These are phyloP conservation scores for Alternaria gaisen DNA, from an alignment of 2,329 filamentous ascomycete species.

Conservation along the genomic window DNA sequence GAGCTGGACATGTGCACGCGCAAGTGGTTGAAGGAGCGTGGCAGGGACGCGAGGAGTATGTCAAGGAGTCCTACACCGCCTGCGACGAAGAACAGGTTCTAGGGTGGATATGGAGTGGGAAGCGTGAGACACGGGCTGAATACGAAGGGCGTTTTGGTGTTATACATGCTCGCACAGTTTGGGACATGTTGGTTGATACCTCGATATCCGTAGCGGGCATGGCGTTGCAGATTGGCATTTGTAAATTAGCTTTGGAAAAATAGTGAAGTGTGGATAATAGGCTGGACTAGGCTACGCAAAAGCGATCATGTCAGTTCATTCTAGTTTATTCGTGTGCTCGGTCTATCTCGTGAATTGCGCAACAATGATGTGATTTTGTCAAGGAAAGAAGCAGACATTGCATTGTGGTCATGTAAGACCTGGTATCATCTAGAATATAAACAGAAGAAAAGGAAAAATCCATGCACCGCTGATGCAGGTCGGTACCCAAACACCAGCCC, in stretches of 20 bases:
- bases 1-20: conserved; percentile 89
- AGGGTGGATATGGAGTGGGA: neutral
- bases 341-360: neutral
- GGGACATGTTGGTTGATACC: conserved; percentile 15
- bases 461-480: conserved; percentile 1
- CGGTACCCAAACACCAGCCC: neutral
- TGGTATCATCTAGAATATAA: conserved; percentile 17
- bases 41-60: conserved; percentile 82
- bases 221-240: conserved; percentile 7
- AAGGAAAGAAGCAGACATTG: neutral
- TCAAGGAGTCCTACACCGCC: conserved; percentile 87
- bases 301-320: neutral
- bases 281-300: neutral
- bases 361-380: neutral
- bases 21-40: conserved; percentile 91
- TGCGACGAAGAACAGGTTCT: conserved; percentile 55
- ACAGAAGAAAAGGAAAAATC: conserved; percentile 1
- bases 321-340: no score
- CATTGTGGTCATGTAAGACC: conserved; percentile 11
- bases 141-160: conserved; percentile 10
- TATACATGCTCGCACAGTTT: conserved; percentile 4
- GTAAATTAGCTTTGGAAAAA: neutral
- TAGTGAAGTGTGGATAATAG: neutral
- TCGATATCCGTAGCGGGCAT: conserved; percentile 17
- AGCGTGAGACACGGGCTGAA: neutral